Evolutionary conservation across 2,329 filamentous ascomycete species (phyloP), one percentile per base, ranked within the genome.

Genomic region (Talaromyces atroroseus): DNA sequence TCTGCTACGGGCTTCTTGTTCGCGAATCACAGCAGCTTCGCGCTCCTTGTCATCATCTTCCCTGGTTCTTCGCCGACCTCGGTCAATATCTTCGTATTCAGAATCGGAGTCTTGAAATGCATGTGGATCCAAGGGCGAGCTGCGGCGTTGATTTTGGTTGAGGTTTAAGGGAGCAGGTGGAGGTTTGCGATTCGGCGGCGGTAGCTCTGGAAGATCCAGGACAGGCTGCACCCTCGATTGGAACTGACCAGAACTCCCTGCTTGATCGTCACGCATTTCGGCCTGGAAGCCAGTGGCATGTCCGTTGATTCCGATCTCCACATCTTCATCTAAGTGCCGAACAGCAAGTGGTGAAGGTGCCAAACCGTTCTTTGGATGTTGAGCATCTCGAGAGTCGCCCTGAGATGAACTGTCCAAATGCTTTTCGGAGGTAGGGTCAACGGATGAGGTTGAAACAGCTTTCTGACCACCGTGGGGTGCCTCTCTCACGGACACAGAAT

Each of bases 121-220:
- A 2, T 73, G 68, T 47, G 75, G 71, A 47, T 78, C 72, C 49
- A 76, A 67, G 57, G 78, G 76, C 11, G 74, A 68, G 56, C 73
- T 76, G 36, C 76, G 64, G 46, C 66, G 69, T 11, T 72, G 71
- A 18, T 68, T 68, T 59, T 74, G 74, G 21, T 79, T 80, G 23
- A 97, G 78, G 66, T 92, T 86, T 54, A 97, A 73, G 1, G 92
- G 92, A 12, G 90, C 89, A 48, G 92, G 92, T 2, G 92, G 91
- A 5, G 87, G 83, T 70, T 95, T 96, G 58, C 92, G 83, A 50
- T 83, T 82, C 14, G 87, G 85, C 1, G 84, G 80, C 2, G 81
- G 79, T 10, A 80, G 21, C 34, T 54, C 53, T 16, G 57, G 52
- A 5, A 47, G 47, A 38, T 47, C 56, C 12, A 49, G 21, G 34